These are phyloP conservation scores for Diversispora epigaea DNA, from an alignment of 192 early-diverging fungal genomes.

Conservation along the genomic window DNA sequence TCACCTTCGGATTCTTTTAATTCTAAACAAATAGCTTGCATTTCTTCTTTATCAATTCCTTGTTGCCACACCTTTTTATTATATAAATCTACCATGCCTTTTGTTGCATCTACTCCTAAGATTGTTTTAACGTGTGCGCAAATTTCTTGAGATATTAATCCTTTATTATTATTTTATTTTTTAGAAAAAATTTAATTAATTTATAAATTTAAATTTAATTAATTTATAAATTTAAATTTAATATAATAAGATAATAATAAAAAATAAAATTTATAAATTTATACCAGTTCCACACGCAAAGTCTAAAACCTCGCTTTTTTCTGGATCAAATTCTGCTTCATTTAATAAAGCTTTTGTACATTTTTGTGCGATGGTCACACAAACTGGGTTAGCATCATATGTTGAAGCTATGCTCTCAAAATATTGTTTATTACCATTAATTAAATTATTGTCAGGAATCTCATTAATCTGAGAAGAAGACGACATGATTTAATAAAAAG, in stretches of 20 bases:
- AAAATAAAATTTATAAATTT: background rate
- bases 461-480: no score
- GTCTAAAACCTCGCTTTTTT: conserved; percentile 21
- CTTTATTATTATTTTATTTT: background rate
- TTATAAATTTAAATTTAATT: background rate
- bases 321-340: background rate
- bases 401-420: background rate
- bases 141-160: conserved; percentile 22
- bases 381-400: background rate
- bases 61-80: conserved; percentile 30
- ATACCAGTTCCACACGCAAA: conserved; percentile 33
- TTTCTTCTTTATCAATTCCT: conserved; percentile 24
- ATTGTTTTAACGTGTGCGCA: conserved; percentile 19
- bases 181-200: no score
- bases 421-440: background rate
- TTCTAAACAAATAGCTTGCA: conserved; percentile 28
- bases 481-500: no score
- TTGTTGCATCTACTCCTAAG: conserved; percentile 17
- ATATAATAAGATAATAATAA: background rate
- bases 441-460: no score
- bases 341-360: conserved; percentile 24
- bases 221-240: background rate
- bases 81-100: conserved; percentile 23
- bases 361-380: background rate
- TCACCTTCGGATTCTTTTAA: conserved; percentile 17